phyloP scores from a whole-genome alignment of 768 basidiomycete species.

The Gloeostereum incarnatum region DNA sequence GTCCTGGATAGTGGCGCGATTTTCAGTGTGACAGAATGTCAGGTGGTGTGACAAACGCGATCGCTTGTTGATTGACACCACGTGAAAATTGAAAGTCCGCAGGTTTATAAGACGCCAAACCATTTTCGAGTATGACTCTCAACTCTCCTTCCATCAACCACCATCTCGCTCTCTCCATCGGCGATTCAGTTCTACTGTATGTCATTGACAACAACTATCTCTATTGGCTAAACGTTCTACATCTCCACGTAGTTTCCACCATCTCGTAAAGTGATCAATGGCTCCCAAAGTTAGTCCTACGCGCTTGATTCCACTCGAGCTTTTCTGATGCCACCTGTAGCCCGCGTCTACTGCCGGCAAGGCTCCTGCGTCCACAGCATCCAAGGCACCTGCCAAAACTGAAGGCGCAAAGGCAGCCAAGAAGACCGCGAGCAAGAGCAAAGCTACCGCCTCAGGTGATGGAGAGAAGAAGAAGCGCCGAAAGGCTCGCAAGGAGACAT shows the following conservation, averaged over 20 bases:
- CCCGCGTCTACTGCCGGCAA: conserved; percentile 82
- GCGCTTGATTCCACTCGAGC: no score
- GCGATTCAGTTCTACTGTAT: conserved; percentile 6
- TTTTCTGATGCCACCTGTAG: no score
- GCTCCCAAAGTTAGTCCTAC: conserved; percentile 11
- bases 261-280: no score
- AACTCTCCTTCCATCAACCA: conserved; percentile 9
- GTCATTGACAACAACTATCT: background rate
- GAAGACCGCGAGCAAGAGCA: conserved; percentile 53
- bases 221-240: no score
- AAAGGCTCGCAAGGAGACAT: conserved; percentile 85
- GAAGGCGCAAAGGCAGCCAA: conserved; percentile 68
- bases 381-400: conserved; percentile 69
- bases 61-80: no score
- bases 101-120: no score
- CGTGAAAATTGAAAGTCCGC: no score
- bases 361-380: conserved; percentile 61
- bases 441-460: conserved; percentile 51
- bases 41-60: no score
- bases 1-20: no score
- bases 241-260: no score
- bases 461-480: conserved; percentile 84
- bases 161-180: conserved; percentile 8
- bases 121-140: no score
- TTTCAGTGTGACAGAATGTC: no score